A percentile compares a stretch with the other conserved stretches of the same genome.
phyloP scores from a whole-genome alignment of 495 filamentous ascomycete genomes.

The Elasticomyces elasticus region DNA sequence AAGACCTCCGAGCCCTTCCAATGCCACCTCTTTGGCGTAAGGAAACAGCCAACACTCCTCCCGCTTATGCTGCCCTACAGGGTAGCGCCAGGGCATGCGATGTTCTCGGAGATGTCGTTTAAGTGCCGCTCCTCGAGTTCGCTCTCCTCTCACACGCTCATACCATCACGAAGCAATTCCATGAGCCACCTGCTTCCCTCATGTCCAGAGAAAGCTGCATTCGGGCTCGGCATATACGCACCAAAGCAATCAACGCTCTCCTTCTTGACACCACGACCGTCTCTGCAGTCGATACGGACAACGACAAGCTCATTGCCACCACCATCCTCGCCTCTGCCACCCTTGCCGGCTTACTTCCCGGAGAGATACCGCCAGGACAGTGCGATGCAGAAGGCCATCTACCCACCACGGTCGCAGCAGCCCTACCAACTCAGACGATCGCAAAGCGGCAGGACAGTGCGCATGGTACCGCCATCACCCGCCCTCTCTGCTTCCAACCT shows the following conservation, averaged over 20 bases:
- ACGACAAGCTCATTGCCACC: constrained; percentile 7
- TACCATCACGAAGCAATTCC: constrained; percentile 2
- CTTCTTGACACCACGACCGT: constrained; percentile 14
- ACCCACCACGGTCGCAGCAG: constrained; percentile 1
- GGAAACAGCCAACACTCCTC: not conserved
- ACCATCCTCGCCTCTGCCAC: constrained; percentile 6
- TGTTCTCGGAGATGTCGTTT: constrained; percentile 14
- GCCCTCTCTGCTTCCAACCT: constrained; percentile 3
- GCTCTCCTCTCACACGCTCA: constrained; percentile 11
- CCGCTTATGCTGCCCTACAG: constrained; percentile 5
- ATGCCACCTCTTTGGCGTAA: constrained; percentile 14
- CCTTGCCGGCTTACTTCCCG: constrained; percentile 10
- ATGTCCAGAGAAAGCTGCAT: constrained; percentile 7
- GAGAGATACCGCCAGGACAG: not conserved
- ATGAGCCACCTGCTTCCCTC: constrained; percentile 5
- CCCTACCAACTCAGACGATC: not conserved
- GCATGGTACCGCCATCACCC: constrained; percentile 14
- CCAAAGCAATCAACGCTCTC: constrained; percentile 1
- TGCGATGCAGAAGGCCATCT: constrained; percentile 8
- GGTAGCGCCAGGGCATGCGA: not conserved
- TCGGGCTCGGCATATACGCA: constrained; percentile 16
- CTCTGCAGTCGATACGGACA: constrained; percentile 8
- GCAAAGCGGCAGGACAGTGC: constrained; percentile 1
- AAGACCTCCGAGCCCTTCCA: constrained; percentile 8
- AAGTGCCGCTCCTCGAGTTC: constrained; percentile 18